Base-by-base conservation (phyloP, 352 stramenopile genomes). In the Phytophthora capsici region DNA sequence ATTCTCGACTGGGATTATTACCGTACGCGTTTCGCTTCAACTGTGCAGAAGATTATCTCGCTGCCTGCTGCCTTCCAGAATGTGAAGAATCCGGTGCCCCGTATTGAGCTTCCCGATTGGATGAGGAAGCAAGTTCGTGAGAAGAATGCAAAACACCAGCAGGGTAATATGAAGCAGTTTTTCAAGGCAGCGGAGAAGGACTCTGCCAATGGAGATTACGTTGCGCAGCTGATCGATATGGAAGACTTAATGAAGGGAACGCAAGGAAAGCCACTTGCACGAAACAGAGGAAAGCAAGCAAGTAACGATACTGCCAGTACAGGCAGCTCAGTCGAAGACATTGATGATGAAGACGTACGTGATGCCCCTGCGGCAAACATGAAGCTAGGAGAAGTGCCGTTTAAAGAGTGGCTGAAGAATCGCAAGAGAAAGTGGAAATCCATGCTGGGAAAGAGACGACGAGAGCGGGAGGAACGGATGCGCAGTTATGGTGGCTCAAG, bases 1-100 rank as follows among this genome's bases (percentile, higher is more conserved):
- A 90, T 99, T 56, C 73, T 99, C 14, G 98, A 99, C 78, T 99
- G 98, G 98, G 92, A 99, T 59, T 99, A 99, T 69, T 99, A 99
- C 75, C 82, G 86, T 13, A 76, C 66, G 12, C 84, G 86, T 22
- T 94, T 90, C 55, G 84, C 82, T 10, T 84, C 80, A 30, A 98
- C 94, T 0, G 97, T 99, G 32, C 97, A 98, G 53, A 99, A 99
- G 72, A 99, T 99, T 75, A 99, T 99, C 63, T 99, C 96, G 9
- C 98, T 99, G 41, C 98, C 98, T 10, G 98, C 98, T 22, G 97
- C 95, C 17, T 93, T 99, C 57, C 98, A 99, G 73, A 97, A 98
- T 57, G 81, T 99, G 3, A 67, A 66, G 14, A 99, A 99, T 76
- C 98, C 98, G 6, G 96, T 99, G 8, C 97, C 97, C 4, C 85